Conservation (phyloP, 306 rosid species). For the Trifolium dubium region DNA sequence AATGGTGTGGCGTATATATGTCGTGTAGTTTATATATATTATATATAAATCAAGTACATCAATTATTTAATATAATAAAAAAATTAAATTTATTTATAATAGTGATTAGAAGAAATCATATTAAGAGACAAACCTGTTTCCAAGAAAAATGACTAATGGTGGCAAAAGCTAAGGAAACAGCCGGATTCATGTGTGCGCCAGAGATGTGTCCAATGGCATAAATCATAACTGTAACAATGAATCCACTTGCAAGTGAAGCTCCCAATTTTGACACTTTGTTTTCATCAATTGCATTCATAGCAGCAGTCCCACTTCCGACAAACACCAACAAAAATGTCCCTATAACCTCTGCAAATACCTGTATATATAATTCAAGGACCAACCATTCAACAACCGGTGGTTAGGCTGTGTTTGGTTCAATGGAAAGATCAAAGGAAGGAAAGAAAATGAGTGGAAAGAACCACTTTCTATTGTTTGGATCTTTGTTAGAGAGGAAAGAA, state of each 20-base stretch:
- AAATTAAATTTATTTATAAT: no score
- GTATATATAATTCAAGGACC: not conserved
- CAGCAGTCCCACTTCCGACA: constrained; percentile 76
- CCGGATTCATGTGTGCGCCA: constrained; percentile 90
- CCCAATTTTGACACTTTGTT: constrained; percentile 61
- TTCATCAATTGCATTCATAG: constrained; percentile 54
- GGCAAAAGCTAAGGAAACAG: constrained; percentile 81
- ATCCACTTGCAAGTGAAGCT: constrained; percentile 79
- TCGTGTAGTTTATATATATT: no score
- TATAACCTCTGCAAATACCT: constrained; percentile 78
- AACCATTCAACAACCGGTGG: not conserved
- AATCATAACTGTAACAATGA: constrained; percentile 76
- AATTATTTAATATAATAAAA: no score
- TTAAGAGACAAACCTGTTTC: constrained; percentile 66
- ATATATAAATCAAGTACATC: no score
- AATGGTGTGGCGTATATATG: no score
- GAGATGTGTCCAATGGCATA: constrained; percentile 88
- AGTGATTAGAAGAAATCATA: no score
- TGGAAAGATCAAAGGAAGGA: no score
- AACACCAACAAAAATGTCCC: constrained; percentile 80
- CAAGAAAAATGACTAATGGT: constrained; percentile 67
- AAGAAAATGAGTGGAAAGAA: no score
- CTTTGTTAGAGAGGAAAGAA: no score
- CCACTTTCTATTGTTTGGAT: no score
- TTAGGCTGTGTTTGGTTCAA: no score